Conservation (phyloP, 2,329 filamentous ascomycete genomes). For the Falciphora oryzae region DNA sequence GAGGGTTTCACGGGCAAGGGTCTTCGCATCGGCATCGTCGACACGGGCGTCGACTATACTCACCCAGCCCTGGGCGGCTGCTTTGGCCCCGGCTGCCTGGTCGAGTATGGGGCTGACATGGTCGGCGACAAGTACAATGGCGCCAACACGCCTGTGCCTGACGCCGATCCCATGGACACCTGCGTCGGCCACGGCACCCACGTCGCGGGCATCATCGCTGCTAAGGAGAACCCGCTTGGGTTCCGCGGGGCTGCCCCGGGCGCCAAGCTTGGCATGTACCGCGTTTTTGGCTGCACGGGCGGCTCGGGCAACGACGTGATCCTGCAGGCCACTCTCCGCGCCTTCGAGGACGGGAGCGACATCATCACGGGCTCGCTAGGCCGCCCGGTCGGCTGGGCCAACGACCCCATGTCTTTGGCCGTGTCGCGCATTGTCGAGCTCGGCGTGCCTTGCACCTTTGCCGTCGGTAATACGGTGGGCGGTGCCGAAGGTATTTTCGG, state of each 20-base stretch:
- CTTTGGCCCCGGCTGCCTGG: slow-evolving; percentile 24
- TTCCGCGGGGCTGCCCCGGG: slow-evolving; percentile 7
- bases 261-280: slow-evolving; percentile 12
- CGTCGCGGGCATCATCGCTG: slow-evolving; percentile 14
- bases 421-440: slow-evolving; percentile 23
- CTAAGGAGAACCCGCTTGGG: slow-evolving; percentile 8
- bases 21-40: slow-evolving; percentile 26
- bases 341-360: slow-evolving; percentile 35
- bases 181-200: slow-evolving; percentile 14
- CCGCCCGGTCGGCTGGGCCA: slow-evolving; percentile 22
- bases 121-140: slow-evolving; percentile 10
- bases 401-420: slow-evolving; percentile 20
- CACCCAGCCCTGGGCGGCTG: slow-evolving; percentile 35
- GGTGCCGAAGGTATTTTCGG: slow-evolving; percentile 5
- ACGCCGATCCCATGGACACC: slow-evolving; percentile 10
- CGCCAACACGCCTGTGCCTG: slow-evolving; percentile 5
- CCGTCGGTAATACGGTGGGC: slow-evolving; percentile 20
- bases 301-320: slow-evolving; percentile 21
- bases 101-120: slow-evolving; percentile 11
- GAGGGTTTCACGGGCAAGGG: slow-evolving; percentile 27
- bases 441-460: slow-evolving; percentile 20
- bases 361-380: slow-evolving; percentile 27
- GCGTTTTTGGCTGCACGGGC: slow-evolving; percentile 11
- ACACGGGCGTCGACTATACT: slow-evolving; percentile 34
- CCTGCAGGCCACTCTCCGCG: slow-evolving; percentile 34